Evolutionary conservation across 257 asterid genomes (phyloP), one percentile per base, ranked within the genome.

Genomic region (Solanum gandarillasii): DNA sequence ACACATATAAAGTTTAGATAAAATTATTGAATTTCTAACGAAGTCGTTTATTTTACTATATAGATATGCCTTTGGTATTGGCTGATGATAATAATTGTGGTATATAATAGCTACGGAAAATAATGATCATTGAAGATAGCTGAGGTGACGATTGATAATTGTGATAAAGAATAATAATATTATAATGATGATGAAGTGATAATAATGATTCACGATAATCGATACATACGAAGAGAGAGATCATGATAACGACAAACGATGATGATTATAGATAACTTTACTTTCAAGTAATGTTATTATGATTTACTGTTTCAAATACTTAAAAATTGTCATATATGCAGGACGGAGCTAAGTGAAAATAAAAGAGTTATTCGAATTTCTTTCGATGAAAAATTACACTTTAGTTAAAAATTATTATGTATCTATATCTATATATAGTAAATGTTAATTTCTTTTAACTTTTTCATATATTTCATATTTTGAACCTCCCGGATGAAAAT

Each of bases 351-450:
- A 60, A 60, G 1, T 60, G 12, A 1, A 60, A 60, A 21, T 9
- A 8, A 60, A 21, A 23, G 6, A 9, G 2, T 60, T 1, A 21
- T 9, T 0, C 5, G 0, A 8, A 58, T 58, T 8, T 20, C 1
- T 58, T 58, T 58, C 2, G 1, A 60, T 8, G 68, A 21, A 60
- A 60, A 60, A 21, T 21, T 21, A 3, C 2, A 58, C 1, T 58
- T 48, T 14, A 48, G 20, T 48, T 1, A 5, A 14, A 5, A 48
- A 5, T 1, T 5, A 12, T 0, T 58, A 21, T 21, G 27, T 58
- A 58, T 58, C 3, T 10, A 23, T 62, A 23, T 7, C n/a, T n/a
- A n/a, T n/a, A n/a, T n/a, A 62, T n/a, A 5, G 31, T 9, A 62
- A 9, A 62, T 62, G 12, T 58, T 58, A 18, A 60, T 60, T 60